Evolutionary conservation across 805 yeast genomes (phyloP).

Genomic region (Sungouiella thailandica): DNA sequence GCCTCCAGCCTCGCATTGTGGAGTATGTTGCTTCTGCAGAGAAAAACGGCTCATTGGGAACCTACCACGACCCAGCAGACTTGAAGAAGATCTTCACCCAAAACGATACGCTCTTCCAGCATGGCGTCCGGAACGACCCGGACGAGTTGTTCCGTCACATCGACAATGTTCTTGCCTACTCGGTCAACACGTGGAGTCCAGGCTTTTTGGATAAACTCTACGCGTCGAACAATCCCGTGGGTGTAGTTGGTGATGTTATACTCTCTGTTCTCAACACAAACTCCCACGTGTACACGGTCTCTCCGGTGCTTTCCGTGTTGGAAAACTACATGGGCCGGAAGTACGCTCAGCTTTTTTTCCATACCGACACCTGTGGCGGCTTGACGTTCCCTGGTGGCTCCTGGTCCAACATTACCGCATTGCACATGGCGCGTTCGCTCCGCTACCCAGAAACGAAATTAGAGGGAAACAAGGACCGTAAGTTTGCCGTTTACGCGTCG

Average conservation of each 20-base stretch:
- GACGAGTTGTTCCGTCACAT: conserved; percentile 42
- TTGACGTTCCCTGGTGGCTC: conserved; percentile 85
- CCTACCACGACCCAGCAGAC: conserved; percentile 45
- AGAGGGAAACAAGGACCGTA: conserved; percentile 46
- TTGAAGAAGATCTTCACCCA: conserved; percentile 33
- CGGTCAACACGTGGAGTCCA: conserved; percentile 83
- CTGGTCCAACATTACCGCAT: conserved; percentile 75
- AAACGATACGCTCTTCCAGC: conserved; percentile 24
- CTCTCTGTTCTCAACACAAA: conserved; percentile 73
- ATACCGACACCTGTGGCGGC: conserved; percentile 61
- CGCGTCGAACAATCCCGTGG: conserved; percentile 83
- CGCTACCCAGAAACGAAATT: conserved; percentile 65
- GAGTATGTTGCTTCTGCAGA: conserved; percentile 49
- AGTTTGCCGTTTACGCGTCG: conserved; percentile 68
- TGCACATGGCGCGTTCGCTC: conserved; percentile 70
- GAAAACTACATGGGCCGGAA: conserved; percentile 64
- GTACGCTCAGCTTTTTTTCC: conserved; percentile 63
- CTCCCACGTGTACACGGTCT: conserved; percentile 80
- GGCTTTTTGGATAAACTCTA: conserved; percentile 82
- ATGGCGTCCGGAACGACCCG: conserved; percentile 33
- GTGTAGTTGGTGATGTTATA: conserved; percentile 67
- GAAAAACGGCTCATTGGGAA: conserved; percentile 44
- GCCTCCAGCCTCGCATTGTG: conserved; percentile 48
- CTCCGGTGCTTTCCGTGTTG: conserved; percentile 72
- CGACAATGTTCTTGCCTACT: conserved; percentile 54